Evolutionary conservation across 306 rosid genomes (phyloP).

Genomic region (Geum urbanum): DNA sequence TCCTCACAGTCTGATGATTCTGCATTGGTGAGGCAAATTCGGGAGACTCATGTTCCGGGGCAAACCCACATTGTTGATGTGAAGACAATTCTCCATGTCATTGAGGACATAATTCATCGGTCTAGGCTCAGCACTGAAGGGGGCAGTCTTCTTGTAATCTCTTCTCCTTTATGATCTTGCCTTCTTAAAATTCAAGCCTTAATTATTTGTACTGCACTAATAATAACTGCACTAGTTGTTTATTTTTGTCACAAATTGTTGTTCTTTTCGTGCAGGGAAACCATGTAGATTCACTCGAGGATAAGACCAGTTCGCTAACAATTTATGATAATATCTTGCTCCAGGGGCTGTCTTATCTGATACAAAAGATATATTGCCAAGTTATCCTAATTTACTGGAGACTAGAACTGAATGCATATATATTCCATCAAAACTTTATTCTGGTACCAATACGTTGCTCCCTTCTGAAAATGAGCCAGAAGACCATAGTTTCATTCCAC

Average conservation of each 20-base stretch:
- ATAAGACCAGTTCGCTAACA: constrained; percentile 33
- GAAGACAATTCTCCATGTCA: constrained; percentile 49
- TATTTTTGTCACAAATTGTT: constrained; percentile 9
- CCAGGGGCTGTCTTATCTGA: constrained; percentile 53
- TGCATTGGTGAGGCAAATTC: constrained; percentile 63
- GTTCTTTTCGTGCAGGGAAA: constrained; percentile 43
- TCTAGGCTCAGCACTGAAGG: constrained; percentile 41
- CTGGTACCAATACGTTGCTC: constrained; percentile 1
- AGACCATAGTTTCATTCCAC: neutral
- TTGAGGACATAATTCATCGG: constrained; percentile 48
- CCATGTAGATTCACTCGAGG: constrained; percentile 37
- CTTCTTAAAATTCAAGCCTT: neutral
- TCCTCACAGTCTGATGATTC: constrained; percentile 56
- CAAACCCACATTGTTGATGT: constrained; percentile 51
- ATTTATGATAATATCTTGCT: constrained; percentile 44
- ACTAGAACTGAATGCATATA: neutral
- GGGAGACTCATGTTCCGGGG: constrained; percentile 64
- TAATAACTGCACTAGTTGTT: neutral
- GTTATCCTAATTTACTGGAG: constrained; percentile 26
- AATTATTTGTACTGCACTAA: neutral
- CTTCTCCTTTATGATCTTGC: neutral
- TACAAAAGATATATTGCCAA: constrained; percentile 71
- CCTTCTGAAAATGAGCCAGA: neutral
- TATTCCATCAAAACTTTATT: neutral
- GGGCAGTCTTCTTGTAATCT: constrained; percentile 34